Evolutionary conservation across 2,329 filamentous ascomycete species (phyloP).

Genomic region (Sclerotinia sclerotiorum): DNA sequence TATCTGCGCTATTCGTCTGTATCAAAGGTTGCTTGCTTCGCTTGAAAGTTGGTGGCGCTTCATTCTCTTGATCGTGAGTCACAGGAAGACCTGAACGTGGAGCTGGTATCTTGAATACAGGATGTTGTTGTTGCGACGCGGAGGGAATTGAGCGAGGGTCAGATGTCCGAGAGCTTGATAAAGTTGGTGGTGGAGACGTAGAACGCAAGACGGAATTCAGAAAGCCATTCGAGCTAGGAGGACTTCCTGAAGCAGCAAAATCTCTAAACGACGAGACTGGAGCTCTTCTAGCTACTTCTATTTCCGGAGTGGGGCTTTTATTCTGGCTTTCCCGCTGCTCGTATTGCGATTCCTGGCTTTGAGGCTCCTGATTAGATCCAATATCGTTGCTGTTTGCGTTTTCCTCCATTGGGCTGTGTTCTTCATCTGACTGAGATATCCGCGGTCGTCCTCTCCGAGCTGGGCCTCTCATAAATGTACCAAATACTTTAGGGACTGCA

Average conservation of each 20-base stretch:
- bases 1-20: constrained; percentile 44
- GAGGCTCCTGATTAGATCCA: constrained; percentile 38
- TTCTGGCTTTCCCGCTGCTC: constrained; percentile 32
- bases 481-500: constrained; percentile 61
- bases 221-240: constrained; percentile 48
- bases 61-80: constrained; percentile 80
- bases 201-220: constrained; percentile 35
- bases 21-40: constrained; percentile 41
- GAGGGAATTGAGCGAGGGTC: constrained; percentile 44
- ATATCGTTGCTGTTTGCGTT: constrained; percentile 38
- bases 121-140: constrained; percentile 45
- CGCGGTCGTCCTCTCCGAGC: constrained; percentile 71
- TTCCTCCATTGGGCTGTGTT: constrained; percentile 44
- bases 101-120: constrained; percentile 59
- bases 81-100: constrained; percentile 60
- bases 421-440: constrained; percentile 48
- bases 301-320: constrained; percentile 36
- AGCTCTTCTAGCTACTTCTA: constrained; percentile 23
- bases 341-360: constrained; percentile 36
- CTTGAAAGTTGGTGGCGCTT: constrained; percentile 69
- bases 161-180: constrained; percentile 34
- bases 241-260: constrained; percentile 58
- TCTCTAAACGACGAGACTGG: constrained; percentile 27
- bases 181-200: constrained; percentile 37
- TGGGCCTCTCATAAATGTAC: constrained; percentile 76